Evolutionary conservation across 202 grass and related monocot species (phyloP).

Genomic region (Bolboschoenoplectus hybrid): DNA sequence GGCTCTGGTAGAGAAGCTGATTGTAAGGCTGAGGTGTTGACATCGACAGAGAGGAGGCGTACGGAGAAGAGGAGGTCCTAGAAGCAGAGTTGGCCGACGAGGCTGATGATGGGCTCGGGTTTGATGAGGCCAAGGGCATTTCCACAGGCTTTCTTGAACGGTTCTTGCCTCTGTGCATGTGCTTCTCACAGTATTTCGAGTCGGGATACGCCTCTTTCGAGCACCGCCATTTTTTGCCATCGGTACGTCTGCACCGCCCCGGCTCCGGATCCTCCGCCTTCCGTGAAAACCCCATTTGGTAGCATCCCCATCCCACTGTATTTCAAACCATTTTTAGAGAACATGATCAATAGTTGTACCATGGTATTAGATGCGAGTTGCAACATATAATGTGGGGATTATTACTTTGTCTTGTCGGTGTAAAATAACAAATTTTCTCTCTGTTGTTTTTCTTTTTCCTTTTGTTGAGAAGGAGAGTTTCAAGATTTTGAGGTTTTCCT

Average conservation of each 20-base stretch:
- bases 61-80: slow-evolving; percentile 39
- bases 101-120: slow-evolving; percentile 44
- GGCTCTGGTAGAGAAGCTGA: slow-evolving; percentile 49
- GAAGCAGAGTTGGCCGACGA: slow-evolving; percentile 41
- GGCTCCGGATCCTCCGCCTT: slow-evolving; percentile 93
- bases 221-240: slow-evolving; percentile 98
- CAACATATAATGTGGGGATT: background rate
- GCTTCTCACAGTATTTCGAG: slow-evolving; percentile 98
- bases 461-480: background rate
- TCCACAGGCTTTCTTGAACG: slow-evolving; percentile 99
- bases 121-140: slow-evolving; percentile 81
- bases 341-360: background rate
- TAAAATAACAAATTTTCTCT: background rate
- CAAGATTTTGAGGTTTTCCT: background rate
- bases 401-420: background rate
- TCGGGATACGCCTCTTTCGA: slow-evolving; percentile 90
- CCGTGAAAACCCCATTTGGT: slow-evolving; percentile 74
- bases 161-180: slow-evolving; percentile 99
- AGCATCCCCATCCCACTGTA: slow-evolving; percentile 82
- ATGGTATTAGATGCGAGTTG: background rate
- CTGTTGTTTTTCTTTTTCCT: background rate
- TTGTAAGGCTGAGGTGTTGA: slow-evolving; percentile 50
- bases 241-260: slow-evolving; percentile 77
- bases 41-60: slow-evolving; percentile 33
- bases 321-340: background rate